A percentile compares a stretch with the other conserved stretches of the same genome.
Evolutionary conservation across 768 basidiomycete species (phyloP).

Genomic region (Saitozyma sp.): DNA sequence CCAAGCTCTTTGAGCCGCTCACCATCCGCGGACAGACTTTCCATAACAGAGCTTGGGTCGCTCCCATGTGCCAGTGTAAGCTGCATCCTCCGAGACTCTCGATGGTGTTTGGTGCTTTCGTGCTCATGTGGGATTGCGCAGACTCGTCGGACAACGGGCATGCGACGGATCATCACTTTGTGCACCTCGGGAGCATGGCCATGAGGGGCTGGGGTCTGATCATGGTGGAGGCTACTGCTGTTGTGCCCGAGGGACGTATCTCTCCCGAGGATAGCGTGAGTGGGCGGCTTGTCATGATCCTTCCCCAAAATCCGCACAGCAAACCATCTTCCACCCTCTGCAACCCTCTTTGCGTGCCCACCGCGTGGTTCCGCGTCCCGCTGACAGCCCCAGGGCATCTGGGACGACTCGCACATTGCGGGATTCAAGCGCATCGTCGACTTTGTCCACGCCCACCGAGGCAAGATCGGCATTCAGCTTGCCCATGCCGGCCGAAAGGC

Average conservation of each 20-base stretch:
- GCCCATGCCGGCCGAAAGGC: conserved; percentile 81
- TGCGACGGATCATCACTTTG: conserved; percentile 79
- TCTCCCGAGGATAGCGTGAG: conserved; percentile 66
- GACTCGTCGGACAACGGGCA: conserved; percentile 71
- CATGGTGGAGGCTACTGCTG: conserved; percentile 71
- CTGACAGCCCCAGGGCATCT: conserved; percentile 58
- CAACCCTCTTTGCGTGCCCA: not conserved
- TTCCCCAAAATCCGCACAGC: conserved; percentile 3
- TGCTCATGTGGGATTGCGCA: conserved; percentile 6
- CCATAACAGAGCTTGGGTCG: conserved; percentile 74
- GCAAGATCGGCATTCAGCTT: conserved; percentile 75
- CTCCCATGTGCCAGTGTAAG: conserved; percentile 76
- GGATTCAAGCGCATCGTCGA: conserved; percentile 70
- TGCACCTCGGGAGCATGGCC: conserved; percentile 71
- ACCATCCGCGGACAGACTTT: conserved; percentile 64
- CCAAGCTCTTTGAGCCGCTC: conserved; percentile 67
- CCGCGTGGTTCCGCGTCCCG: not conserved
- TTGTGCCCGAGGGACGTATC: conserved; percentile 68
- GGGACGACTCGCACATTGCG: conserved; percentile 73
- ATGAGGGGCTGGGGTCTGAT: conserved; percentile 71
- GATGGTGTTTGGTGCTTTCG: not conserved
- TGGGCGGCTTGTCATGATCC: not conserved
- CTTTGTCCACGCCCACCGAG: conserved; percentile 69
- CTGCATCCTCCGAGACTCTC: not conserved
- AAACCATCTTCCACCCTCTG: not conserved